A percentile compares a stretch with the other conserved stretches of the same genome.
Conservation (phyloP, 2,329 filamentous ascomycete genomes). For the Botryosphaeria agaves region DNA sequence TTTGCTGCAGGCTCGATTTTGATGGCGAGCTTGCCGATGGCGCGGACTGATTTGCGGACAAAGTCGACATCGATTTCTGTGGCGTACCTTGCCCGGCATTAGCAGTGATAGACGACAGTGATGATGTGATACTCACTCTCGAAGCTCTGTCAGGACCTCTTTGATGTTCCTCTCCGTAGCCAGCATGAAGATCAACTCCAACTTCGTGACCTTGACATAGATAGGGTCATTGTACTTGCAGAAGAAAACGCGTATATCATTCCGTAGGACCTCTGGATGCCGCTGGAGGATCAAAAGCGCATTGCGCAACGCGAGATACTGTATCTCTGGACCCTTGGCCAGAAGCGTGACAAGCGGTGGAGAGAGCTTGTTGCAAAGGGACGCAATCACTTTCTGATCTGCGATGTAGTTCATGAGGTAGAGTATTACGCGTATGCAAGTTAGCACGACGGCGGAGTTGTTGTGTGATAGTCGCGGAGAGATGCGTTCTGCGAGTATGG, state of each 20-base stretch:
- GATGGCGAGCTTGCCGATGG: constrained; percentile 94
- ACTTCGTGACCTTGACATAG: constrained; percentile 97
- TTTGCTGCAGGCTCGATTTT: constrained; percentile 92
- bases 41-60: constrained; percentile 89
- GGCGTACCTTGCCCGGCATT: constrained; percentile 42
- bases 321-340: constrained; percentile 94
- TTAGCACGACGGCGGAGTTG: constrained; percentile 90
- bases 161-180: constrained; percentile 91
- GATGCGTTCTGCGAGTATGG: constrained; percentile 82
- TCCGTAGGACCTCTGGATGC: constrained; percentile 79
- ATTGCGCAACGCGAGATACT: constrained; percentile 88
- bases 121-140: constrained; percentile 42
- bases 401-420: constrained; percentile 98
- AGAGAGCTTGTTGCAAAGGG: constrained; percentile 80
- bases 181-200: constrained; percentile 98
- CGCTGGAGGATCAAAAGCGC: constrained; percentile 86
- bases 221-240: constrained; percentile 99
- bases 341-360: constrained; percentile 87
- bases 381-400: constrained; percentile 74
- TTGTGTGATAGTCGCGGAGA: constrained; percentile 91
- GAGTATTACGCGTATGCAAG: constrained; percentile 87
- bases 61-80: constrained; percentile 99
- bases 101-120: not conserved
- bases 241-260: constrained; percentile 97
- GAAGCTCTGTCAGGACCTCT: constrained; percentile 81